phyloP scores from a whole-genome alignment of 371 early-diverging fungal genomes.

The Haplosporangium sp. region DNA sequence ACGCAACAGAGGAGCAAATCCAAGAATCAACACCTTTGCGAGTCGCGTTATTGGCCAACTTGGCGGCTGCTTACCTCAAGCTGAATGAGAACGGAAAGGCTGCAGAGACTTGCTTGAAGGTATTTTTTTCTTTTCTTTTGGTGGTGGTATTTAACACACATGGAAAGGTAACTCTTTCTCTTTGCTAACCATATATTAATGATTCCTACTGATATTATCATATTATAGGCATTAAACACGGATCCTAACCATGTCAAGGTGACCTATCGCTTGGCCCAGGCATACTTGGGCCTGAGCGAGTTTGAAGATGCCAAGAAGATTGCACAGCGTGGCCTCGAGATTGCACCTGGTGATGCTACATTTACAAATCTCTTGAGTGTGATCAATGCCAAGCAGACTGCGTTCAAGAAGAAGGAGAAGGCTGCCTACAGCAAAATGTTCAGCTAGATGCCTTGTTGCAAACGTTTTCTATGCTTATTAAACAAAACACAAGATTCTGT shows the following conservation, averaged over 20 bases:
- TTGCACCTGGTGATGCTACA: slow-evolving; percentile 47
- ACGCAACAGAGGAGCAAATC: slow-evolving; percentile 31
- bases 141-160: neutral
- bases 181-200: neutral
- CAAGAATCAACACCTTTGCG: slow-evolving; percentile 30
- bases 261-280: slow-evolving; percentile 70
- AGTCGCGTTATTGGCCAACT: slow-evolving; percentile 39
- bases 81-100: slow-evolving; percentile 50
- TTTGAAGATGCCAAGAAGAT: slow-evolving; percentile 64
- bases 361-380: slow-evolving; percentile 38
- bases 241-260: slow-evolving; percentile 72
- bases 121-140: slow-evolving; percentile 8
- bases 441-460: slow-evolving; percentile 15
- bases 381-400: slow-evolving; percentile 43
- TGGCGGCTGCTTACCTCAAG: slow-evolving; percentile 51
- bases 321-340: slow-evolving; percentile 62
- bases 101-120: slow-evolving; percentile 29
- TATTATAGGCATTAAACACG: slow-evolving; percentile 58
- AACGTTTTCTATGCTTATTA: neutral
- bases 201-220: neutral
- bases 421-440: slow-evolving; percentile 55
- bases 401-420: slow-evolving; percentile 56
- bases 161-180: neutral
- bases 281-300: slow-evolving; percentile 61
- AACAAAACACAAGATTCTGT: neutral